Conservation (phyloP, 331 rosid species). For the Stylosanthes scabra region DNA sequence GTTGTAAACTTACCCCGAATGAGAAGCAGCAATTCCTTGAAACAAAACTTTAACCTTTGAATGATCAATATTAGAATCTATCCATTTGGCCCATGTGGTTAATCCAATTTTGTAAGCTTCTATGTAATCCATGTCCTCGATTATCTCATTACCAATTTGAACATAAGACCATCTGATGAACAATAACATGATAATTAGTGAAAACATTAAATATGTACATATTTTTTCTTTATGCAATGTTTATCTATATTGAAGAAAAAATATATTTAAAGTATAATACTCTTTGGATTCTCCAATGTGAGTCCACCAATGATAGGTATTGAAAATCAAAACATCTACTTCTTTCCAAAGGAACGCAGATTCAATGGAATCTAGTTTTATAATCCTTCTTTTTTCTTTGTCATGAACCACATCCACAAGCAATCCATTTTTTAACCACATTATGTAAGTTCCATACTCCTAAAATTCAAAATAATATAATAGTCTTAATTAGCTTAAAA, state of each 20-base stretch:
- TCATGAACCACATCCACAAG: slow-evolving; percentile 60
- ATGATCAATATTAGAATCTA: slow-evolving; percentile 66
- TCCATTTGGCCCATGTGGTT: slow-evolving; percentile 77
- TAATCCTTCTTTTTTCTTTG: slow-evolving; percentile 52
- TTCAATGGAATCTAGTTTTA: slow-evolving; percentile 64
- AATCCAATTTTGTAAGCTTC: slow-evolving; percentile 72
- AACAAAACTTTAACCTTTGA: slow-evolving; percentile 65
- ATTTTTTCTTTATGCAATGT: background rate
- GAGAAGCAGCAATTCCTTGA: slow-evolving; percentile 78
- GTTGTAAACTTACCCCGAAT: slow-evolving; percentile 51
- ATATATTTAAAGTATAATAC: slow-evolving; percentile 31
- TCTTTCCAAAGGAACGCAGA: slow-evolving; percentile 56
- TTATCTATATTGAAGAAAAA: too few relatives aligned
- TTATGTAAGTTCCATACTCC: slow-evolving; percentile 61
- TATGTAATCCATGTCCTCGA: slow-evolving; percentile 66
- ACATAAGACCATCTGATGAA: slow-evolving; percentile 59
- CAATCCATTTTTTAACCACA: slow-evolving; percentile 71
- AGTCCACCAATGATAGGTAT: slow-evolving; percentile 84
- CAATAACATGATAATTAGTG: background rate
- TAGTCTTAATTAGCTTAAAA: background rate
- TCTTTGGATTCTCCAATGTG: slow-evolving; percentile 47
- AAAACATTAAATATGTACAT: slow-evolving; percentile 16
- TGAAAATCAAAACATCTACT: slow-evolving; percentile 69
- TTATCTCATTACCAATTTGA: slow-evolving; percentile 55
- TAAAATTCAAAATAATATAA: slow-evolving; percentile 5